Percentiles rank a stretch among this genome's conserved stretches.
phyloP scores from a whole-genome alignment of 2,329 filamentous ascomycete genomes.

The Verticillium tricorpus region DNA sequence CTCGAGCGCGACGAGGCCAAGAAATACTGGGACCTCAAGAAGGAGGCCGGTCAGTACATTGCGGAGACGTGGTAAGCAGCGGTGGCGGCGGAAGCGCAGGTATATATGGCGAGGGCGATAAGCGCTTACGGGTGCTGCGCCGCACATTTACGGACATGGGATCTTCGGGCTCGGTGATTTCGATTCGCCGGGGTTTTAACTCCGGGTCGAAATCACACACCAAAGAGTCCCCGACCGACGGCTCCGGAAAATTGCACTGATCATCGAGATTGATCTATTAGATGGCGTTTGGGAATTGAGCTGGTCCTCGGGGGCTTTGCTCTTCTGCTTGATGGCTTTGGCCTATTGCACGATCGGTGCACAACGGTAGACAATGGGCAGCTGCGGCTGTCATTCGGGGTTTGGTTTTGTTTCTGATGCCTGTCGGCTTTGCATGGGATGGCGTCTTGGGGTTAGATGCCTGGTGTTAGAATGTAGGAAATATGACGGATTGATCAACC shows the following conservation, averaged over 20 bases:
- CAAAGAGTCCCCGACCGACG: neutral
- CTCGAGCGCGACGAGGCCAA: slow-evolving; percentile 75
- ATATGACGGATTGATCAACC: neutral
- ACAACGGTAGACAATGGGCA: neutral
- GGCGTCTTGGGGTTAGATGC: neutral
- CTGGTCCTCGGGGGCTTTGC: neutral
- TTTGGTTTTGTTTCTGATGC: neutral
- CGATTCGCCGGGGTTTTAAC: neutral
- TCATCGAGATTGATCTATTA: neutral
- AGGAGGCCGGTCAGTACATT: slow-evolving; percentile 90
- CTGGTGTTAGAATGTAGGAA: neutral
- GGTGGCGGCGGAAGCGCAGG: neutral
- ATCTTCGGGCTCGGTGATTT: slow-evolving; percentile 6
- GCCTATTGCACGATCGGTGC: neutral
- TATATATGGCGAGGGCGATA: neutral
- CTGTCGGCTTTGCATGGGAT: neutral
- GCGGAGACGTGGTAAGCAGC: slow-evolving; percentile 64
- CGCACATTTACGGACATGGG: neutral
- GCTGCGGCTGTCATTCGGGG: neutral
- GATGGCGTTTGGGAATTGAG: neutral
- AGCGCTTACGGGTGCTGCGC: neutral
- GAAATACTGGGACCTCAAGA: slow-evolving; percentile 89
- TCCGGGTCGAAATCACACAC: neutral
- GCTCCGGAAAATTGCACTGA: neutral
- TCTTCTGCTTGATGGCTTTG: neutral